Conservation (phyloP, 768 basidiomycete genomes). For the Gyrodon lividus region DNA sequence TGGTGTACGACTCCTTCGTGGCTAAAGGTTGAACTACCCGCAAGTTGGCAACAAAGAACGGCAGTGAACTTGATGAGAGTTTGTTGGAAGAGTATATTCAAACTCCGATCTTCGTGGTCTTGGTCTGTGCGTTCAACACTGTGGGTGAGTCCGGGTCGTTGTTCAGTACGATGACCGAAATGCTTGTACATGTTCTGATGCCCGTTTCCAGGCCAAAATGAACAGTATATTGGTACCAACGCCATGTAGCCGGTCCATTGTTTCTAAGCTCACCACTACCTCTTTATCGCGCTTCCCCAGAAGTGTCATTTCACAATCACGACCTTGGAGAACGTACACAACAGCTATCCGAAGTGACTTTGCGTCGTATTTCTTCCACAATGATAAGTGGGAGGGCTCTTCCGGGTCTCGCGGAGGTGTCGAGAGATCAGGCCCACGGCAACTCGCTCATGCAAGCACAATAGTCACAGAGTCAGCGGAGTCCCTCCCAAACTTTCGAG, state of each 20-base stretch:
- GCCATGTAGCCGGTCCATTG: slow-evolving; percentile 14
- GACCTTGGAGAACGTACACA: slow-evolving; percentile 3
- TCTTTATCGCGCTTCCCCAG: slow-evolving; percentile 10
- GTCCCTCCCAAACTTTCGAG: slow-evolving; percentile 32
- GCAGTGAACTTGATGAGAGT: slow-evolving; percentile 3
- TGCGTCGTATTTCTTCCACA: slow-evolving; percentile 70
- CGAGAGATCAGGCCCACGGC: slow-evolving; percentile 1
- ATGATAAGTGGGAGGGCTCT: slow-evolving; percentile 46
- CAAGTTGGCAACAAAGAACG: no score
- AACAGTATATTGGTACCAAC: slow-evolving; percentile 2
- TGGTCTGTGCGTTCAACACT: slow-evolving; percentile 11
- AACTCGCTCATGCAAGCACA: slow-evolving; percentile 11
- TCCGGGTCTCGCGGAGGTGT: not conserved
- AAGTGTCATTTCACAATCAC: not conserved
- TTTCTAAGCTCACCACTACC: slow-evolving; percentile 8
- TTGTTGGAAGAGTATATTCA: slow-evolving; percentile 20
- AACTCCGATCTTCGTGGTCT: slow-evolving; percentile 26
- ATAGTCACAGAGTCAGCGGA: slow-evolving; percentile 13
- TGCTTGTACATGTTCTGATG: not conserved
- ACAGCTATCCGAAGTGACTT: slow-evolving; percentile 27
- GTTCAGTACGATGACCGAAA: slow-evolving; percentile 3
- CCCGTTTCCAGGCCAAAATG: slow-evolving; percentile 17
- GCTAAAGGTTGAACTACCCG: no score
- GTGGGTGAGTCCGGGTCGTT: slow-evolving; percentile 1
- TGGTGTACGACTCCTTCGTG: no score